A percentile compares a stretch with the other conserved stretches of the same genome.
phyloP scores from a whole-genome alignment of 495 filamentous ascomycete species.

The Penicillium maclennaniae region DNA sequence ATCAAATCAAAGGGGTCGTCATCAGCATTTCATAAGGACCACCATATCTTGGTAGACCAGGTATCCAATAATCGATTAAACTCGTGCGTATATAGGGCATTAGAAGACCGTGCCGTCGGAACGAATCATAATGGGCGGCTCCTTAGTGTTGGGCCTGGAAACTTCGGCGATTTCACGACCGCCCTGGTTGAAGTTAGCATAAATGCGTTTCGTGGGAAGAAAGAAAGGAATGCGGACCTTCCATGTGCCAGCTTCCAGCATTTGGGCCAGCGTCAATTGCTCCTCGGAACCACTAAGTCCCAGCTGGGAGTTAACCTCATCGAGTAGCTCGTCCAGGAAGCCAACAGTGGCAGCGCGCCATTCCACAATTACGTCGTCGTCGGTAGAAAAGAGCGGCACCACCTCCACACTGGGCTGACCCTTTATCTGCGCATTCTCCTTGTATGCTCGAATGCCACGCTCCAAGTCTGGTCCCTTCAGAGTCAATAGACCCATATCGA shows the following conservation, averaged over 20 bases:
- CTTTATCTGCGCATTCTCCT: slow-evolving; percentile 65
- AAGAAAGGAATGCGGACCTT: slow-evolving; percentile 60
- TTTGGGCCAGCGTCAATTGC: slow-evolving; percentile 57
- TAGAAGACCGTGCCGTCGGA: slow-evolving; percentile 96
- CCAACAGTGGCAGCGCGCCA: slow-evolving; percentile 66
- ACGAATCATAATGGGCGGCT: slow-evolving; percentile 92
- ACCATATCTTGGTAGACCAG: slow-evolving; percentile 26
- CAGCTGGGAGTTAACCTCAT: slow-evolving; percentile 60
- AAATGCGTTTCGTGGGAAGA: neutral
- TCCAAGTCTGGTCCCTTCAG: slow-evolving; percentile 55
- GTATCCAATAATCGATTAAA: slow-evolving; percentile 35
- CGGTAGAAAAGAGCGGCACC: slow-evolving; percentile 58
- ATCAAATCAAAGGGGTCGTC: slow-evolving; percentile 29
- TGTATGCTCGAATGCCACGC: slow-evolving; percentile 66
- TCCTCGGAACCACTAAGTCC: slow-evolving; percentile 48
- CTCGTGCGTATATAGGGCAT: slow-evolving; percentile 25
- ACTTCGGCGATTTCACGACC: slow-evolving; percentile 95
- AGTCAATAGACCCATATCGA: slow-evolving; percentile 61
- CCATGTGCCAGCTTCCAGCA: slow-evolving; percentile 70
- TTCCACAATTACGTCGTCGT: slow-evolving; percentile 69
- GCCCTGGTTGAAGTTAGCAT: slow-evolving; percentile 57
- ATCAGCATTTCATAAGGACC: slow-evolving; percentile 38
- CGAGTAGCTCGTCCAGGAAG: slow-evolving; percentile 59
- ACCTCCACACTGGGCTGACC: slow-evolving; percentile 70
- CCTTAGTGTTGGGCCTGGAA: slow-evolving; percentile 91